These are phyloP conservation scores for Hyaloscypha bicolor DNA, from an alignment of 495 filamentous ascomycete species.

Conservation along the genomic window DNA sequence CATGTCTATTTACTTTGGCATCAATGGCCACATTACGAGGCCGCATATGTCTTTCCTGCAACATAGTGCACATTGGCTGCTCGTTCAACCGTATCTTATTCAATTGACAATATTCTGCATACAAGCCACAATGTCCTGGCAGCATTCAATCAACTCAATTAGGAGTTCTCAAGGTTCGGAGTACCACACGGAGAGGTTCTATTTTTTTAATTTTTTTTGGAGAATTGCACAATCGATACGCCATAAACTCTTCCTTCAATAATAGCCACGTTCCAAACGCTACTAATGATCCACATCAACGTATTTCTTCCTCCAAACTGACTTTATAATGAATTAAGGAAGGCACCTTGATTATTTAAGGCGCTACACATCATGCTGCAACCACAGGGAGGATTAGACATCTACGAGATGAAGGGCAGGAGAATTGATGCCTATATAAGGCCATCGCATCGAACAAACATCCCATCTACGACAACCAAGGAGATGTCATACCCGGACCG, in stretches of 20 bases:
- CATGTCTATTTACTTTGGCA: no score
- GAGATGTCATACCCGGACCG: constrained; percentile 12
- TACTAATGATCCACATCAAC: background rate
- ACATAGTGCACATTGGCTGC: background rate
- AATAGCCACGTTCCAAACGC: background rate
- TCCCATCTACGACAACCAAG: constrained; percentile 11
- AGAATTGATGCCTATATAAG: background rate
- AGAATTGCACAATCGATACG: background rate
- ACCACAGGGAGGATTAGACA: background rate
- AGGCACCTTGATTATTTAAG: no score
- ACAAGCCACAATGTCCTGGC: no score
- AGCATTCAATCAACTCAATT: background rate
- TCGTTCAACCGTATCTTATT: background rate
- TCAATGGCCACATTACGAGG: no score
- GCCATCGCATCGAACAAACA: background rate
- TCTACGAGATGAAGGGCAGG: constrained; percentile 1
- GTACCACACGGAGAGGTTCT: background rate
- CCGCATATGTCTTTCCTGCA: background rate
- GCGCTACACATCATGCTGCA: no score
- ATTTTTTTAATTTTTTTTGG: no score
- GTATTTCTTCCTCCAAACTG: background rate
- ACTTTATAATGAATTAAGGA: background rate
- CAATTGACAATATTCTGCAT: background rate
- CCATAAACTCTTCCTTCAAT: background rate
- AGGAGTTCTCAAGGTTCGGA: background rate